Evolutionary conservation across 2,329 filamentous ascomycete species (phyloP).

Genomic region (Penicillium nordicum): DNA sequence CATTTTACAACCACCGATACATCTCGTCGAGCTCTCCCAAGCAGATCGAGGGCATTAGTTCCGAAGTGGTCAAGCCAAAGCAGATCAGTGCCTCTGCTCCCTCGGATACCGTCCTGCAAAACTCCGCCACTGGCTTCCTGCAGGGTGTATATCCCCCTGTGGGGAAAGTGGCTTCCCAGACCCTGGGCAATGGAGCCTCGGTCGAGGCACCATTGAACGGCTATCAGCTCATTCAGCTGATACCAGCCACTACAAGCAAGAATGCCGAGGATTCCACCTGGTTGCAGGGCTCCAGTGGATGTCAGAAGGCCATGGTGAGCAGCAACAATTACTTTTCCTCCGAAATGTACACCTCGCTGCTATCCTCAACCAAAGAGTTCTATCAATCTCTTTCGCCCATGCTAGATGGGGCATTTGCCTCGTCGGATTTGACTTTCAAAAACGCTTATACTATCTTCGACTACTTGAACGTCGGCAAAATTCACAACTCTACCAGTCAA

Average conservation of each 20-base stretch:
- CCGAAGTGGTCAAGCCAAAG: constrained; percentile 62
- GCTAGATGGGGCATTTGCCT: constrained; percentile 51
- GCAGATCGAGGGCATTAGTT: constrained; percentile 64
- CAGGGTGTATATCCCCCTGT: constrained; percentile 85
- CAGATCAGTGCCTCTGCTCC: constrained; percentile 73
- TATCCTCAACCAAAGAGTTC: constrained; percentile 51
- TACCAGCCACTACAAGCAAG: constrained; percentile 57
- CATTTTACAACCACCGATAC: constrained; percentile 74
- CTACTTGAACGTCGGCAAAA: constrained; percentile 59
- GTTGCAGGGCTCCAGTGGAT: constrained; percentile 57
- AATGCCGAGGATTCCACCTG: constrained; percentile 58
- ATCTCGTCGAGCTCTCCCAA: constrained; percentile 57
- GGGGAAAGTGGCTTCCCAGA: constrained; percentile 54
- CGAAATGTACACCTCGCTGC: constrained; percentile 47
- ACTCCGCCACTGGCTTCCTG: constrained; percentile 73
- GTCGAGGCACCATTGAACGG: constrained; percentile 69
- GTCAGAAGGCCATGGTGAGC: constrained; percentile 54
- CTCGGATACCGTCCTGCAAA: constrained; percentile 72
- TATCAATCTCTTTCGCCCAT: constrained; percentile 53
- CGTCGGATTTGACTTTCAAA: constrained; percentile 53
- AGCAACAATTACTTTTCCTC: constrained; percentile 59
- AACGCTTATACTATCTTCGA: constrained; percentile 67
- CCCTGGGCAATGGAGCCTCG: constrained; percentile 66
- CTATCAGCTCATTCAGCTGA: constrained; percentile 79
- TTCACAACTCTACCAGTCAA: constrained; percentile 57